phyloP scores from a whole-genome alignment of 1,284 basidiomycete species.

The Pseudozyma tsukubaensis region DNA sequence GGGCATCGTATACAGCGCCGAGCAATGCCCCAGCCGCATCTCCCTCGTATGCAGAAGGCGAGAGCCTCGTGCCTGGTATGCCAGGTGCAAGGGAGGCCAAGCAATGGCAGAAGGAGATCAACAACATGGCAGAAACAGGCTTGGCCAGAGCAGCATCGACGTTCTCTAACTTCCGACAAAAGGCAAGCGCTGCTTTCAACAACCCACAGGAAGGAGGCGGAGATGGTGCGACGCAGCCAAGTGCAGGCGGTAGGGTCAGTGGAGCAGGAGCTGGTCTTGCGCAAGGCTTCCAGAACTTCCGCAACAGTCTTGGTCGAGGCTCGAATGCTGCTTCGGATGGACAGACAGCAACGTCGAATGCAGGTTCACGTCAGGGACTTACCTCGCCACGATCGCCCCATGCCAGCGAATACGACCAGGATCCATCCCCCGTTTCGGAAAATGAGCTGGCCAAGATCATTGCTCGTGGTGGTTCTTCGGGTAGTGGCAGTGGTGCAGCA shows the following conservation, averaged over 20 bases:
- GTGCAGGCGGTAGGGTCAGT: background rate
- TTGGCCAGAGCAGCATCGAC: conserved; percentile 56
- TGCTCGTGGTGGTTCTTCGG: conserved; percentile 24
- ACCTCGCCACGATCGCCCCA: conserved; percentile 44
- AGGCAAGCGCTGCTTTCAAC: conserved; percentile 50
- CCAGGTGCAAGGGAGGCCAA: conserved; percentile 61
- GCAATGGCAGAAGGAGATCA: conserved; percentile 62
- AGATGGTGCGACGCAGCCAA: conserved; percentile 11
- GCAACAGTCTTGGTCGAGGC: conserved; percentile 15
- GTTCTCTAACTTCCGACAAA: conserved; percentile 53
- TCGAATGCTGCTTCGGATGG: conserved; percentile 2
- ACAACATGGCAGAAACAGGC: conserved; percentile 56
- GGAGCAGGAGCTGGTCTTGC: conserved; percentile 25
- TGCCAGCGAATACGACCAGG: conserved; percentile 51
- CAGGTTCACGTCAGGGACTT: conserved; percentile 8
- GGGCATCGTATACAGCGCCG: conserved; percentile 15
- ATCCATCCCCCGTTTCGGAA: conserved; percentile 55
- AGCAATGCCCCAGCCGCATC: conserved; percentile 13
- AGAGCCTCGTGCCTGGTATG: conserved; percentile 47
- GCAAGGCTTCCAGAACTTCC: conserved; percentile 36
- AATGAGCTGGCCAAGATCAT: conserved; percentile 63
- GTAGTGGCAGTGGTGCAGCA: conserved; percentile 1
- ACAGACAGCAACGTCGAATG: conserved; percentile 1
- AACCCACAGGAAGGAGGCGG: conserved; percentile 18
- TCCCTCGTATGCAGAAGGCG: conserved; percentile 21